Conservation (phyloP, 257 asterid species). For the Solanum pennellii region DNA sequence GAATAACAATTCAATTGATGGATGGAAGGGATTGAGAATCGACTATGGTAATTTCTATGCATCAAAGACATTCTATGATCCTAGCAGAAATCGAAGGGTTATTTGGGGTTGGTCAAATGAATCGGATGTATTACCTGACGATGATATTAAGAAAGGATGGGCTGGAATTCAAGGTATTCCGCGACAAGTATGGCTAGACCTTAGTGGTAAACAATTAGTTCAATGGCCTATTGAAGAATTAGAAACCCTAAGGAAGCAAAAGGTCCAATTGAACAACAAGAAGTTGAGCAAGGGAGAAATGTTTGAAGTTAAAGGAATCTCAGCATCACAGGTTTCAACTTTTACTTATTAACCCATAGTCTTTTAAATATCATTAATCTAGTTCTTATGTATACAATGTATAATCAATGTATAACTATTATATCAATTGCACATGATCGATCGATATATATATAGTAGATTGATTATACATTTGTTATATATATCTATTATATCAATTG, state of each 20-base stretch:
- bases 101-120: slow-evolving; percentile 49
- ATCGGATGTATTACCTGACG: slow-evolving; percentile 14
- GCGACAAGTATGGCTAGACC: slow-evolving; percentile 22
- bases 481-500: not conserved
- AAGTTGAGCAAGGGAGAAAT: slow-evolving; percentile 13
- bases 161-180: slow-evolving; percentile 50
- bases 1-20: slow-evolving; percentile 20
- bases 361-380: not conserved
- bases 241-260: slow-evolving; percentile 19
- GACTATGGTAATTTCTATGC: slow-evolving; percentile 52
- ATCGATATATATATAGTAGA: not conserved
- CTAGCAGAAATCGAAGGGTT: slow-evolving; percentile 26
- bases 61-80: slow-evolving; percentile 42
- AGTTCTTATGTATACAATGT: not conserved
- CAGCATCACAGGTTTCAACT: slow-evolving; percentile 27
- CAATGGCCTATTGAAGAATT: slow-evolving; percentile 47
- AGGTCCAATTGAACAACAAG: slow-evolving; percentile 4
- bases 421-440: not conserved
- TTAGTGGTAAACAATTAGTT: slow-evolving; percentile 31
- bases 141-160: slow-evolving; percentile 36
- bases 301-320: slow-evolving; percentile 25
- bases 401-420: not conserved
- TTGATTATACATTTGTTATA: not conserved
- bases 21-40: slow-evolving; percentile 29
- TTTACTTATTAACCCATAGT: not conserved